Evolutionary conservation across 257 asterid genomes (phyloP).

Genomic region (Solanum chiquidenum): DNA sequence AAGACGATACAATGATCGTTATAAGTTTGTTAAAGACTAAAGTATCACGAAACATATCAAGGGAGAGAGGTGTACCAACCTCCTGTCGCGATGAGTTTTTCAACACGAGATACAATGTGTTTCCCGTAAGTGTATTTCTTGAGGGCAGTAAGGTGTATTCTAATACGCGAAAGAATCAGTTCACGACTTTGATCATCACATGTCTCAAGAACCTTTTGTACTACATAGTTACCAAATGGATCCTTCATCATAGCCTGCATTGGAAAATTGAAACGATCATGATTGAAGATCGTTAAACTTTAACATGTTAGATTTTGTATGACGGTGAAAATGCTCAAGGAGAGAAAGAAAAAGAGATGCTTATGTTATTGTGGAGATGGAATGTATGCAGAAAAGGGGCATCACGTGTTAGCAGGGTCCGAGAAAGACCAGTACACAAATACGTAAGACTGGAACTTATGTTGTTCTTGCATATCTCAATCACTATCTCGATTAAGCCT

Average conservation of each 20-base stretch:
- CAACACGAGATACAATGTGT: conserved; percentile 51
- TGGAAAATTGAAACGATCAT: neutral
- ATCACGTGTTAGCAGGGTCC: neutral
- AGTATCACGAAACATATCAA: neutral
- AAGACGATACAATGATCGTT: neutral
- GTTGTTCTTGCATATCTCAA: neutral
- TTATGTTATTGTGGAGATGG: neutral
- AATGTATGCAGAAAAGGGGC: neutral
- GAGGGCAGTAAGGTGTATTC: conserved; percentile 66
- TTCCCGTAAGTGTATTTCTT: conserved; percentile 87
- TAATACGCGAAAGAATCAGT: conserved; percentile 65
- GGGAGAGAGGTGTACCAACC: conserved; percentile 24
- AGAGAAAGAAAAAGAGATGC: neutral
- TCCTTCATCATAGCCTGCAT: conserved; percentile 93
- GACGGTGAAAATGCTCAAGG: neutral
- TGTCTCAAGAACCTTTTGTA: conserved; percentile 83
- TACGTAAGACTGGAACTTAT: neutral
- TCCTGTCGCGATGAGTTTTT: conserved; percentile 75
- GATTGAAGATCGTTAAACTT: neutral
- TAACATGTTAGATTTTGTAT: neutral
- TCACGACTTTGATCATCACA: conserved; percentile 67
- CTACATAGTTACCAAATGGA: conserved; percentile 83
- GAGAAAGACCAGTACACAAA: neutral
- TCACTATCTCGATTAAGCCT: neutral
- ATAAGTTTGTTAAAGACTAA: neutral